phyloP scores from a whole-genome alignment of 2,329 filamentous ascomycete species.

The Sporothrix brasiliensis region DNA sequence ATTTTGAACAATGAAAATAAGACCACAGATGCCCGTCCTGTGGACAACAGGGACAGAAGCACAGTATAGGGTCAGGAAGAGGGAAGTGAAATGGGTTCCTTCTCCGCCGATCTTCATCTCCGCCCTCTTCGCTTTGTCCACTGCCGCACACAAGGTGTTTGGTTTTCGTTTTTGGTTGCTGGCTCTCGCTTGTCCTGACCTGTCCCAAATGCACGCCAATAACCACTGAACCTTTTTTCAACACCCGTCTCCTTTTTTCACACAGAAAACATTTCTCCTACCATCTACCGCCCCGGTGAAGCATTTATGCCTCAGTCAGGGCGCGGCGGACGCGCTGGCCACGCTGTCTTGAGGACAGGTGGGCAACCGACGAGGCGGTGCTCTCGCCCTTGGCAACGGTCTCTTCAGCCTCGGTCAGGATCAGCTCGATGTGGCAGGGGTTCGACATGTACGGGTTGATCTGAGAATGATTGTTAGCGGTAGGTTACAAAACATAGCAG shows the following conservation, averaged over 20 bases:
- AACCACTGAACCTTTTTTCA: slow-evolving; percentile 22
- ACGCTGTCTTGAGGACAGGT: slow-evolving; percentile 90
- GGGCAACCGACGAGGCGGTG: slow-evolving; percentile 66
- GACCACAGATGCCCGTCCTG: slow-evolving; percentile 26
- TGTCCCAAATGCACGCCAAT: slow-evolving; percentile 29
- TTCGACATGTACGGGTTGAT: slow-evolving; percentile 99
- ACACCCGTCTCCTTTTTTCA: slow-evolving; percentile 8
- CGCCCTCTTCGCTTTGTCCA: not conserved
- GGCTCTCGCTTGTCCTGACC: slow-evolving; percentile 27
- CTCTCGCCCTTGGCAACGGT: slow-evolving; percentile 85
- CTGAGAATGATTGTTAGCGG: slow-evolving; percentile 51
- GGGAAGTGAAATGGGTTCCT: not conserved
- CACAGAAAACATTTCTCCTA: not conserved
- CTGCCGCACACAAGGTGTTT: not conserved
- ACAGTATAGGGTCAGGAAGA: not conserved
- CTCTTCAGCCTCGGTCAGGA: slow-evolving; percentile 97
- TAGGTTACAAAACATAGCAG: not conserved
- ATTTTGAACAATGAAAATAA: slow-evolving; percentile 24
- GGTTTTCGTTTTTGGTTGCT: slow-evolving; percentile 23
- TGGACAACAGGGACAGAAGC: not conserved
- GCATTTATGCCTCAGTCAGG: slow-evolving; percentile 63
- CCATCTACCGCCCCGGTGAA: slow-evolving; percentile 6
- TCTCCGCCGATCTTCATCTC: not conserved
- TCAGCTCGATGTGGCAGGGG: slow-evolving; percentile 99
- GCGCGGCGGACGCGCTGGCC: slow-evolving; percentile 68